phyloP scores from a whole-genome alignment of 2,329 filamentous ascomycete species.

The Curvularia sp. region DNA sequence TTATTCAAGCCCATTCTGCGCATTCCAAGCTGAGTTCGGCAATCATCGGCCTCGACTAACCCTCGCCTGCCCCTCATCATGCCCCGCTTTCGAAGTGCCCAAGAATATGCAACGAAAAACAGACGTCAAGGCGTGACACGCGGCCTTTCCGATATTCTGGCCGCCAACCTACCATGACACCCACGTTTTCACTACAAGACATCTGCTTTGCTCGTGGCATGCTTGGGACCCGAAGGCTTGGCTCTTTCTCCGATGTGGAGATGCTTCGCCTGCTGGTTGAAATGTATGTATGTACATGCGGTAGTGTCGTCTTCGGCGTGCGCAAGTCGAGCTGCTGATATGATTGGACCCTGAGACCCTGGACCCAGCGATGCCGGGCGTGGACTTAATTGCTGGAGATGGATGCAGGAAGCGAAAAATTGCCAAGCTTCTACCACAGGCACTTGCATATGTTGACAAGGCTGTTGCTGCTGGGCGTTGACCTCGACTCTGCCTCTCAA shows the following conservation, averaged over 20 bases:
- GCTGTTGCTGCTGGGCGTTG: background rate
- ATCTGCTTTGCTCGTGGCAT: background rate
- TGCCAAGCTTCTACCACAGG: constrained; percentile 1
- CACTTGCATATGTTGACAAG: background rate
- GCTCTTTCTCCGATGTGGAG: background rate
- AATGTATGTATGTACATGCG: too few species aligned
- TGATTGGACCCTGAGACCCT: constrained; percentile 3
- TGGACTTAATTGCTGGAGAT: constrained; percentile 23
- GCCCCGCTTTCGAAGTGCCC: constrained; percentile 10
- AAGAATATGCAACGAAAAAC: constrained; percentile 7
- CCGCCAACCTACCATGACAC: constrained; percentile 8
- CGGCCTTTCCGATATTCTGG: background rate
- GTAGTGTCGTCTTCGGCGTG: background rate
- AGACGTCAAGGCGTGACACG: background rate
- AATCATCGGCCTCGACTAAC: background rate
- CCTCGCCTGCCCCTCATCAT: background rate
- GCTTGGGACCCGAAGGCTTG: background rate
- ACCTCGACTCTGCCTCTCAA: background rate
- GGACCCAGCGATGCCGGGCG: constrained; percentile 1
- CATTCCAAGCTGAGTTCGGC: background rate
- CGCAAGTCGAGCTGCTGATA: background rate
- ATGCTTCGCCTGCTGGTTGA: background rate
- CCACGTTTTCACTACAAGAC: constrained; percentile 8
- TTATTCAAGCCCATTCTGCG: background rate
- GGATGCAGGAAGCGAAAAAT: constrained; percentile 2